These are phyloP conservation scores for Avena atlantica DNA, from an alignment of 176 grass and related monocot genomes.

Conservation along the genomic window DNA sequence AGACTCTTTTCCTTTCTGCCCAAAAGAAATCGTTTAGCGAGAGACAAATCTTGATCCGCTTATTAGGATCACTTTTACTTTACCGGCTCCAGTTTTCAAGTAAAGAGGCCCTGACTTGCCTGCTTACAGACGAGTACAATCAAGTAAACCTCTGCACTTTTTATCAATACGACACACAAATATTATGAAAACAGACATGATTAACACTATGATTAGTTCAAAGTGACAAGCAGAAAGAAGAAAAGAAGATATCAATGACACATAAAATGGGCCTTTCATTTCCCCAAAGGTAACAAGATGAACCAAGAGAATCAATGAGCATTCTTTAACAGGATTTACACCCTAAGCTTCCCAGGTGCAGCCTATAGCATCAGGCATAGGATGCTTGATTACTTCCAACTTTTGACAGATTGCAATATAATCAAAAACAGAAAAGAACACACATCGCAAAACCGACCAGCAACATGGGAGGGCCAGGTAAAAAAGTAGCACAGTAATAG, in stretches of 20 bases:
- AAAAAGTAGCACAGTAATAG: constrained; percentile 24
- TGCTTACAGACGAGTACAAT: background rate
- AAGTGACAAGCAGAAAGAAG: background rate
- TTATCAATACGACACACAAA: background rate
- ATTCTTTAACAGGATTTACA: background rate
- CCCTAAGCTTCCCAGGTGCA: background rate
- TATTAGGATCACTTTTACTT: constrained; percentile 26
- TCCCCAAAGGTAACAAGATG: background rate
- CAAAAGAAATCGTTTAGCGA: background rate
- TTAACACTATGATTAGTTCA: background rate
- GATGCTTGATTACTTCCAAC: no score
- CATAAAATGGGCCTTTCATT: background rate
- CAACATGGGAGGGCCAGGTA: background rate
- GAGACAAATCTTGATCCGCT: constrained; percentile 9
- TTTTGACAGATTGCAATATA: background rate
- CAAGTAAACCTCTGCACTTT: background rate
- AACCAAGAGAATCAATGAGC: background rate
- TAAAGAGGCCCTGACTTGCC: background rate
- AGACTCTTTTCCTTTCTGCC: background rate
- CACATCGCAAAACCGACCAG: background rate
- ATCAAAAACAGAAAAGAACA: background rate
- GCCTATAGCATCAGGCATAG: background rate
- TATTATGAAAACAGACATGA: background rate
- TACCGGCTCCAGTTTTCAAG: constrained; percentile 10
- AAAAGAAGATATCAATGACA: background rate